Evolutionary conservation across 768 basidiomycete genomes (phyloP), one percentile per base, ranked within the genome.

Genomic region (Trametes cinnabarina): DNA sequence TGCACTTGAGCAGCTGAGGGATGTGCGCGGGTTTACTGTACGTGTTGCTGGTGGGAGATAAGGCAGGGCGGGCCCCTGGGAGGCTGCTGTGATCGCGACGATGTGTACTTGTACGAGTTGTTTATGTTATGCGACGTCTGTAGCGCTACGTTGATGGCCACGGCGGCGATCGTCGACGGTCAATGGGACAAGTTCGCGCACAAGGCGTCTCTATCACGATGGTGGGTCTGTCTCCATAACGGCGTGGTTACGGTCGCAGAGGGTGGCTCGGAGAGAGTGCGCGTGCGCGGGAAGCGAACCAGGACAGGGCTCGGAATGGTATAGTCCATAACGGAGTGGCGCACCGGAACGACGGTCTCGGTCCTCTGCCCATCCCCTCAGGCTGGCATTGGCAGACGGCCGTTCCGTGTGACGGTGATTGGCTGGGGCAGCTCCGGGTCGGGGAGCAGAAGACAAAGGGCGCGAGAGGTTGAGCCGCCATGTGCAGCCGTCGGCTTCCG

Each of bases 61-160:
- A 30, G 54, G 47, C 54, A 20, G 54, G n/a, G n/a, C n/a, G n/a
- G n/a, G n/a, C n/a, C n/a, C n/a, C n/a, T n/a, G n/a, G n/a, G n/a
- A n/a, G n/a, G 46, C 37, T 37, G 37, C 54, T 61, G 51, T 51
- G 53, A 50, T 30, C 32, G 55, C 34, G 60, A 51, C 42, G 60
- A 46, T 14, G 19, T 59, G 50, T 59, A 40, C 28, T 30, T 54
- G 52, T 60, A 51, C 34, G 28, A 28, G 25, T 12, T 28, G 46
- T 23, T n/a, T 44, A 39, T 26, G 37, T 15, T 53, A 25, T 22
- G n/a, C 47, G 51, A 41, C 30, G 32, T 51, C 23, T 58, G 53
- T 60, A 60, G 58, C 58, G 37, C 47, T 53, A 53, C 49, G 51
- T 40, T 19, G 28, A 15, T 28, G 30, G 48, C 8, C n/a, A 19